Conservation (phyloP, 1,284 basidiomycete species). For the Ceratobasidium sp. region DNA sequence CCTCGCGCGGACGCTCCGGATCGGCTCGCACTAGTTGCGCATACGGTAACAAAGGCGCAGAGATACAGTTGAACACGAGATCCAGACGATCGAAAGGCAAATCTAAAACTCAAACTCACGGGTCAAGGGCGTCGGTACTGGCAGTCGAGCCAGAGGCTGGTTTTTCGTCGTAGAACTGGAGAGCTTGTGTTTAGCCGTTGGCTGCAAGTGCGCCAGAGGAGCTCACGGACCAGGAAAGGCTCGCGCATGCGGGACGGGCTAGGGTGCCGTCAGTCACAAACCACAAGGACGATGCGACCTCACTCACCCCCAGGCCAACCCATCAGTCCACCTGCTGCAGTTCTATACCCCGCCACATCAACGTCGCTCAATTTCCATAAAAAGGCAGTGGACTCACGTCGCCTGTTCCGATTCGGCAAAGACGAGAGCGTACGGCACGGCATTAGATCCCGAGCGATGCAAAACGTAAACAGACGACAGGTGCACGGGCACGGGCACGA, state of each 20-base stretch:
- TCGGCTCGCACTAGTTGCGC: slow-evolving; percentile 31
- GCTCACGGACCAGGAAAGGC: slow-evolving; percentile 35
- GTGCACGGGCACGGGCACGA: not conserved
- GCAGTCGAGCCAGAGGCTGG: slow-evolving; percentile 36
- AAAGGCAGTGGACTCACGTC: slow-evolving; percentile 39
- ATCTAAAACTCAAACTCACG: slow-evolving; percentile 37
- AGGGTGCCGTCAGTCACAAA: slow-evolving; percentile 3
- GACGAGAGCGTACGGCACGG: not conserved
- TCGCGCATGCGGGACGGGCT: slow-evolving; percentile 42
- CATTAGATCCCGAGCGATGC: not conserved
- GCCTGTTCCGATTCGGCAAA: slow-evolving; percentile 22
- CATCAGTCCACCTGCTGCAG: slow-evolving; percentile 42
- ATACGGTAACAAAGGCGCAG: slow-evolving; percentile 3
- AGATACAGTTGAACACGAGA: slow-evolving; percentile 26
- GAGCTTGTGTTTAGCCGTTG: not conserved
- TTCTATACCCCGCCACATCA: slow-evolving; percentile 42
- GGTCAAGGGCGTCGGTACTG: slow-evolving; percentile 38
- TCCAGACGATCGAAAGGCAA: slow-evolving; percentile 21
- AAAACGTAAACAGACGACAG: not conserved
- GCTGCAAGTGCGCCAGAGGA: not conserved
- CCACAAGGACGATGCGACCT: slow-evolving; percentile 40
- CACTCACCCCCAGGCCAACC: slow-evolving; percentile 42
- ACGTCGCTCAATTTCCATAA: slow-evolving; percentile 41
- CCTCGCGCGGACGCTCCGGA: slow-evolving; percentile 31
- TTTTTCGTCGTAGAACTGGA: slow-evolving; percentile 41